Evolutionary conservation across 1,139 yeast species (phyloP).

Genomic region (Zygotorulaspora mrakii): DNA sequence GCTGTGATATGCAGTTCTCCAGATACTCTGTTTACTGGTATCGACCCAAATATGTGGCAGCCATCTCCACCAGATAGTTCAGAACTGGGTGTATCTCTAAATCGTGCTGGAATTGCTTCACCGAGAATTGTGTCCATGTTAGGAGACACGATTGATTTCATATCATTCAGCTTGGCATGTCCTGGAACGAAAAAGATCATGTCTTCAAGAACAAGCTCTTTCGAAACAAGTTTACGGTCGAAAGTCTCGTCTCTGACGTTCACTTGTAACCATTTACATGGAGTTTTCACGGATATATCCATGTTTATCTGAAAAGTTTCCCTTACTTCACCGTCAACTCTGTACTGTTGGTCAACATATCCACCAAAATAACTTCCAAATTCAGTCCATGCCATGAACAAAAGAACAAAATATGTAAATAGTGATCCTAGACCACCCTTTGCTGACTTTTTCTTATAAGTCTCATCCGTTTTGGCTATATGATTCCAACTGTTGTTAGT

Average conservation of each 20-base stretch:
- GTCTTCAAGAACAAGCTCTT: conserved; percentile 66
- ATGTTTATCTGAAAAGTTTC: conserved; percentile 65
- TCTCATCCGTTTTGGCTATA: conserved; percentile 70
- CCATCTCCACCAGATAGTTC: conserved; percentile 40
- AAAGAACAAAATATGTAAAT: conserved; percentile 53
- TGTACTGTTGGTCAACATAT: conserved; percentile 69
- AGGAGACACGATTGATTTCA: conserved; percentile 54
- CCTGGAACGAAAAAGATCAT: conserved; percentile 52
- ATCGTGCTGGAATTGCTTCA: conserved; percentile 63
- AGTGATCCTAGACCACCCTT: conserved; percentile 79
- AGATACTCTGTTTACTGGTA: conserved; percentile 79
- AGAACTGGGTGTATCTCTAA: conserved; percentile 39
- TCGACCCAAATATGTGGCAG: conserved; percentile 82
- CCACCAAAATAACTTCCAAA: conserved; percentile 86
- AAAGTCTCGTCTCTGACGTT: conserved; percentile 74
- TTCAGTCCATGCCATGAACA: conserved; percentile 80
- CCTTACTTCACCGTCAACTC: conserved; percentile 62
- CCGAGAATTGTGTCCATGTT: conserved; percentile 63
- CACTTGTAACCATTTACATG: conserved; percentile 72
- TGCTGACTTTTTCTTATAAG: conserved; percentile 68
- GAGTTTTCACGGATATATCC: conserved; percentile 79
- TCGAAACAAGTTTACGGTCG: conserved; percentile 76
- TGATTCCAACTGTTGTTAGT: conserved; percentile 9
- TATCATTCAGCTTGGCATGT: conserved; percentile 44
- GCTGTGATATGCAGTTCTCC: conserved; percentile 88